These are phyloP conservation scores for Rheum nobile DNA, from an alignment of 148 eudicot genomes.

Conservation along the genomic window DNA sequence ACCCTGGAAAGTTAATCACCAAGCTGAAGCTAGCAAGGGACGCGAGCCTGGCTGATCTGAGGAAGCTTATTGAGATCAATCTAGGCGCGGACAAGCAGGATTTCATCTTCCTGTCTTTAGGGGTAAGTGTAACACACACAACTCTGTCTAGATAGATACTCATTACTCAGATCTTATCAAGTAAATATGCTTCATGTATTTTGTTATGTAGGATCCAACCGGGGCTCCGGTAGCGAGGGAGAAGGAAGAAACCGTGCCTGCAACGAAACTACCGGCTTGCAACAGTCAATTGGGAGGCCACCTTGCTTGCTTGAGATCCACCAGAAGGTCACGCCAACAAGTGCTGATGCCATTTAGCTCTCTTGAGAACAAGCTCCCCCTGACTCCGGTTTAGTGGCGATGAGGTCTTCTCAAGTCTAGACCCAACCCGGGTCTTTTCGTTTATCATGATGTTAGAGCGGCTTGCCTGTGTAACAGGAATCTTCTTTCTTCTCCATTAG, in stretches of 20 bases:
- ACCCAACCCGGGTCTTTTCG: background rate
- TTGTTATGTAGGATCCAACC: constrained; percentile 45
- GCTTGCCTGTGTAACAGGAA: background rate
- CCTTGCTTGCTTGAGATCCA: constrained; percentile 58
- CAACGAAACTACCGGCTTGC: constrained; percentile 62
- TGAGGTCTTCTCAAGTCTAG: background rate
- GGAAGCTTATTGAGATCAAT: constrained; percentile 71
- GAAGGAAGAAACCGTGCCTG: constrained; percentile 34
- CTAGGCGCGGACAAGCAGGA: constrained; percentile 66
- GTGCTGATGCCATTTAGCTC: constrained; percentile 41
- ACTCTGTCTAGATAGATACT: background rate
- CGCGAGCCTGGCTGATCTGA: constrained; percentile 67
- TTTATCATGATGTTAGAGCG: too few species aligned
- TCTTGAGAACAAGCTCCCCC: constrained; percentile 46
- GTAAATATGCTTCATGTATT: background rate
- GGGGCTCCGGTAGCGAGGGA: constrained; percentile 69
- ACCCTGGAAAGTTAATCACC: constrained; percentile 51
- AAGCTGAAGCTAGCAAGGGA: constrained; percentile 58
- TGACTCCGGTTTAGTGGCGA: constrained; percentile 25
- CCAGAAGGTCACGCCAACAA: constrained; percentile 21
- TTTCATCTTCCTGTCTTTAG: constrained; percentile 58
- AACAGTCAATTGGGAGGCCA: constrained; percentile 49
- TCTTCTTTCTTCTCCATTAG: background rate
- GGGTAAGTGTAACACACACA: constrained; percentile 41
- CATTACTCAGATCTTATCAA: background rate